Conservation (phyloP, 2,329 filamentous ascomycete species). For the Fusarium guadeloupense region DNA sequence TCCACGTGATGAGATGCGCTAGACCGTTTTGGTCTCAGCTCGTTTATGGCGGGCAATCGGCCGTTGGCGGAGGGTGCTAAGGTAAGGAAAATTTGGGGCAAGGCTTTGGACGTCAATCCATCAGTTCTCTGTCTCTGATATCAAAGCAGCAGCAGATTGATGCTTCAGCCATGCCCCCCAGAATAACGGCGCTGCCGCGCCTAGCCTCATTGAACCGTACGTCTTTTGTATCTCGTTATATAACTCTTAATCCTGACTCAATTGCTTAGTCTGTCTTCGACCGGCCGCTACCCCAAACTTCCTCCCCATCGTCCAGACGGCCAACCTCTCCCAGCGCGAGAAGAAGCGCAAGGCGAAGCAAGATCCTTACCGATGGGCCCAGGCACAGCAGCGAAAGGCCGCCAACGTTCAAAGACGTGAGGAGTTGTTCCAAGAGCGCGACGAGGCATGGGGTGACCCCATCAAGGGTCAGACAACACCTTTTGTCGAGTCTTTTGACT, state of each 20-base stretch:
- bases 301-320: slow-evolving; percentile 70
- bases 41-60: slow-evolving; percentile 15
- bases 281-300: slow-evolving; percentile 61
- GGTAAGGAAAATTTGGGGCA: slow-evolving; percentile 49
- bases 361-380: slow-evolving; percentile 84
- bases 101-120: slow-evolving; percentile 33
- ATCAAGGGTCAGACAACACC: slow-evolving; percentile 81
- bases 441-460: slow-evolving; percentile 76
- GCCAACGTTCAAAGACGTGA: slow-evolving; percentile 81
- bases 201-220: slow-evolving; percentile 69
- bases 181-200: slow-evolving; percentile 69
- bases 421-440: slow-evolving; percentile 72
- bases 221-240: slow-evolving; percentile 34
- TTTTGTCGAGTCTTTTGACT: slow-evolving; percentile 84
- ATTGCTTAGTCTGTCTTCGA: slow-evolving; percentile 66
- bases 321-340: slow-evolving; percentile 69
- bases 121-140: slow-evolving; percentile 37
- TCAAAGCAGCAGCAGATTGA: slow-evolving; percentile 38
- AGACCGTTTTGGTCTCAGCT: slow-evolving; percentile 22
- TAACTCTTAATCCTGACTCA: slow-evolving; percentile 36
- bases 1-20: slow-evolving; percentile 47
- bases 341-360: slow-evolving; percentile 72
- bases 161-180: slow-evolving; percentile 69
- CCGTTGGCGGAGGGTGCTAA: slow-evolving; percentile 10
- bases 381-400: slow-evolving; percentile 83